A percentile compares a stretch with the other conserved stretches of the same genome.
Evolutionary conservation across 192 early-diverging fungal species (phyloP).

Genomic region (Backusella luteola): DNA sequence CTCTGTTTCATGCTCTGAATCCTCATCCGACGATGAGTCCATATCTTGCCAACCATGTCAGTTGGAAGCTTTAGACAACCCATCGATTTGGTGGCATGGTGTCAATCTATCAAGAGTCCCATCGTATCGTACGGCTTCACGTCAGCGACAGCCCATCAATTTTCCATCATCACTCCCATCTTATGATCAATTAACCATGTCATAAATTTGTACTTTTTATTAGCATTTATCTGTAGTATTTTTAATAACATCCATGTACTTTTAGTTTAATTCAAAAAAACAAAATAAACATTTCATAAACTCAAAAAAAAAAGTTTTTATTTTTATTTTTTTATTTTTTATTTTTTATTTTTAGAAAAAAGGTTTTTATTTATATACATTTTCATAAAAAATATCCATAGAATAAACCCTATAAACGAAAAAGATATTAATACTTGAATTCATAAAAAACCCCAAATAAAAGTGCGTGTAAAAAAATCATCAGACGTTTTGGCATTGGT

Average conservation of each 20-base stretch:
- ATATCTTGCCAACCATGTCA: not conserved
- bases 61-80: not conserved
- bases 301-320: too few species aligned
- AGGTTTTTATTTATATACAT: too few species aligned
- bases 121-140: slow-evolving; percentile 17
- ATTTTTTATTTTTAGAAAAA: too few species aligned
- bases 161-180: slow-evolving; percentile 10
- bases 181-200: slow-evolving; percentile 1
- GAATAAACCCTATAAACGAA: not conserved
- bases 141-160: not conserved
- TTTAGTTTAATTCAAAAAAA: too few species aligned
- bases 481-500: slow-evolving; percentile 7
- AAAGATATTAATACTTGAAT: not conserved
- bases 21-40: not conserved
- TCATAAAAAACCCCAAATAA: too few species aligned
- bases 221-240: not conserved
- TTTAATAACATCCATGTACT: too few species aligned
- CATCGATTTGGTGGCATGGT: slow-evolving; percentile 23
- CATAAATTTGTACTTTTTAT: not conserved
- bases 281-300: too few species aligned
- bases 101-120: slow-evolving; percentile 23
- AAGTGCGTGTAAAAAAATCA: not conserved
- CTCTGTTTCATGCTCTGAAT: slow-evolving; percentile 10
- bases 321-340: too few species aligned
- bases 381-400: too few species aligned